Percentiles rank a stretch among this genome's conserved stretches.
These are phyloP conservation scores for Leptographium radiaticola DNA, from an alignment of 2,329 filamentous ascomycete species.

Conservation along the genomic window DNA sequence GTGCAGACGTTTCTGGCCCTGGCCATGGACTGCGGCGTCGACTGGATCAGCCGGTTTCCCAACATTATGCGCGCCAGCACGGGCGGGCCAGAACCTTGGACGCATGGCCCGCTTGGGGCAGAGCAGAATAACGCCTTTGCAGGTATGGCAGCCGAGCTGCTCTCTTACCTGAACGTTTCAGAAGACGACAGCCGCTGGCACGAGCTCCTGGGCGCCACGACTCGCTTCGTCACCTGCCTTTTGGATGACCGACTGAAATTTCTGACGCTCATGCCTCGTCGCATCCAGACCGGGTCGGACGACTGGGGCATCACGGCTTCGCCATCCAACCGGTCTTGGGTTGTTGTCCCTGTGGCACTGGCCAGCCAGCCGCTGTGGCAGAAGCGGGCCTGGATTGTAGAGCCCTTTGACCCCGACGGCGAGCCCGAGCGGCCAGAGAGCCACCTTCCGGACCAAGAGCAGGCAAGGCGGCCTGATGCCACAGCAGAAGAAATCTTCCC, in stretches of 20 bases:
- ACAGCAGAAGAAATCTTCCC: slow-evolving; percentile 5
- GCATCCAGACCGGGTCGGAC: slow-evolving; percentile 2
- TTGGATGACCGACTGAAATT: not conserved
- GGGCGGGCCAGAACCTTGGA: not conserved
- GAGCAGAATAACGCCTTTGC: not conserved
- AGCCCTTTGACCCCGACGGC: slow-evolving; percentile 11
- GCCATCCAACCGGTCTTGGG: slow-evolving; percentile 8
- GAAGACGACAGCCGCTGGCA: not conserved
- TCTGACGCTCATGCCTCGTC: slow-evolving; percentile 5
- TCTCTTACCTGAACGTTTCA: not conserved
- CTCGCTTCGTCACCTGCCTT: slow-evolving; percentile 6
- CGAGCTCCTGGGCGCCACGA: slow-evolving; percentile 6
- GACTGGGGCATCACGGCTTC: slow-evolving; percentile 4
- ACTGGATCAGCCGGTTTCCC: slow-evolving; percentile 10
- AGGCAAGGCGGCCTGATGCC: not conserved
- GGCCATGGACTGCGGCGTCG: slow-evolving; percentile 10
- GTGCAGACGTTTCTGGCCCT: slow-evolving; percentile 4
- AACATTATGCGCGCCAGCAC: not conserved
- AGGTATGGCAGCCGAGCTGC: not conserved
- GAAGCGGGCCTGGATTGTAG: slow-evolving; percentile 12
- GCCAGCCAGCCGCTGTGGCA: slow-evolving; percentile 8
- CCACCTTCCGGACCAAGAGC: slow-evolving; percentile 3
- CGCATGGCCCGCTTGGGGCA: slow-evolving; percentile 1
- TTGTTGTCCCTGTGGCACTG: slow-evolving; percentile 10
- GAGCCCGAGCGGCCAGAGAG: slow-evolving; percentile 1